Evolutionary conservation across 345 rosid species (phyloP).

Genomic region (Linum usitatissimum): DNA sequence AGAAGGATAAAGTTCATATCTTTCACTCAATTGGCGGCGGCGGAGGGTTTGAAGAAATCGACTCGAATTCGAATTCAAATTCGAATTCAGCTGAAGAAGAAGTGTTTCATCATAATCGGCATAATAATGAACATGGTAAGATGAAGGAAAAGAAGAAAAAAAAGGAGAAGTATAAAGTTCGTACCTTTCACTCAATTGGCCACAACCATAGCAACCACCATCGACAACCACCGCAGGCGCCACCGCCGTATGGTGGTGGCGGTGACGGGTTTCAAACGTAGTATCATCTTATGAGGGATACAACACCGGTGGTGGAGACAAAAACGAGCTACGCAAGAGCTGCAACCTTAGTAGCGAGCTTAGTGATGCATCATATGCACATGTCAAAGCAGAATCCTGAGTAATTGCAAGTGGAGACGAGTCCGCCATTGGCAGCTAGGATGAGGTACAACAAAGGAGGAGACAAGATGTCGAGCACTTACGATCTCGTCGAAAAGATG

Average conservation of each 20-base stretch:
- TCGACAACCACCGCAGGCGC: background rate
- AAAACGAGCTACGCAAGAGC: constrained; percentile 28
- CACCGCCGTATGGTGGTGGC: background rate
- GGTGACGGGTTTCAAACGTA: constrained; percentile 11
- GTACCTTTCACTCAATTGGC: constrained; percentile 1
- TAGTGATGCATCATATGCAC: constrained; percentile 22
- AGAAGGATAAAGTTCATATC: too few relatives aligned
- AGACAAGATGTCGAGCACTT: constrained; percentile 17
- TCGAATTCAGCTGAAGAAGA: background rate
- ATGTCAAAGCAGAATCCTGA: constrained; percentile 32
- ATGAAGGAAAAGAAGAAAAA: background rate
- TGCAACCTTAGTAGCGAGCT: constrained; percentile 12
- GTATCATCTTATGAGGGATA: constrained; percentile 14
- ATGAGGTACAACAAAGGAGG: constrained; percentile 27
- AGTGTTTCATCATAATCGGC: background rate
- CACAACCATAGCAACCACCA: background rate
- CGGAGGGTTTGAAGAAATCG: background rate
- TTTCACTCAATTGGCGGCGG: too few relatives aligned
- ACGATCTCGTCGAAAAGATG: constrained; percentile 28
- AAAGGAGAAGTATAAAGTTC: background rate
- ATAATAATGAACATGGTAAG: background rate
- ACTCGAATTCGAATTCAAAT: too few relatives aligned
- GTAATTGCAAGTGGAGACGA: constrained; percentile 27
- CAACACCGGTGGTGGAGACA: constrained; percentile 15
- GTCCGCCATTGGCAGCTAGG: constrained; percentile 35